Evolutionary conservation across 495 filamentous ascomycete genomes (phyloP).

Genomic region (Physcia stellaris): DNA sequence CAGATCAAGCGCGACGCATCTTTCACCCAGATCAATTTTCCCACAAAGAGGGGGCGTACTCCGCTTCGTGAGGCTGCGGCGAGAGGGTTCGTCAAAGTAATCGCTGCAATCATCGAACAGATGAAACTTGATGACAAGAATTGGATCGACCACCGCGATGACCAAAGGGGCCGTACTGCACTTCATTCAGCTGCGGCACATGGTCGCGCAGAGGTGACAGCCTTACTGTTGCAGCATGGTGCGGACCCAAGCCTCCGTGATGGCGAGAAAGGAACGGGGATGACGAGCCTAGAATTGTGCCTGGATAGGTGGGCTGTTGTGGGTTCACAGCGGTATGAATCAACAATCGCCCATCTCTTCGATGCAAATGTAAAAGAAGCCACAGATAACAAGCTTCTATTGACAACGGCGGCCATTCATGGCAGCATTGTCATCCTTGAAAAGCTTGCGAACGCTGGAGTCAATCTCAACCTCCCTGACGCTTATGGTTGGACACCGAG

Average conservation of each 20-base stretch:
- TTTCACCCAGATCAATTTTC: conserved; percentile 4
- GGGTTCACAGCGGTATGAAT: conserved; percentile 1
- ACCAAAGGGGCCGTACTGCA: conserved; percentile 9
- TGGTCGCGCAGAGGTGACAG: conserved; percentile 6
- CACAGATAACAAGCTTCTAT: conserved; percentile 1
- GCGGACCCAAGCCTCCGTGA: conserved; percentile 1
- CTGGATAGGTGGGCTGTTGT: conserved; percentile 3
- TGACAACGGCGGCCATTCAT: conserved; percentile 3
- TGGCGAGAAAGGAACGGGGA: not conserved
- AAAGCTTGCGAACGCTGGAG: conserved; percentile 3
- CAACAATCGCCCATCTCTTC: not conserved
- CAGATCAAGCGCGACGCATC: not conserved
- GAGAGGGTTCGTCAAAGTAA: conserved; percentile 3
- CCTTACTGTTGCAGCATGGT: conserved; percentile 4
- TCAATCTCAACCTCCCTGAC: conserved; percentile 2
- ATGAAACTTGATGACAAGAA: conserved; percentile 8
- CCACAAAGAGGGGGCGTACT: conserved; percentile 5
- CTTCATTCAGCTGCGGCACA: conserved; percentile 10
- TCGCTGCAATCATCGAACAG: conserved; percentile 7
- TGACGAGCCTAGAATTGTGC: conserved; percentile 5
- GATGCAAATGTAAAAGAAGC: conserved; percentile 2
- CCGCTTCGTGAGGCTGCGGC: conserved; percentile 9
- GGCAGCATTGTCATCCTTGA: not conserved
- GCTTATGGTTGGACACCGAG: conserved; percentile 4
- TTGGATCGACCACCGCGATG: conserved; percentile 7